phyloP scores from a whole-genome alignment of 495 filamentous ascomycete species.

The Neurospora discreta region DNA sequence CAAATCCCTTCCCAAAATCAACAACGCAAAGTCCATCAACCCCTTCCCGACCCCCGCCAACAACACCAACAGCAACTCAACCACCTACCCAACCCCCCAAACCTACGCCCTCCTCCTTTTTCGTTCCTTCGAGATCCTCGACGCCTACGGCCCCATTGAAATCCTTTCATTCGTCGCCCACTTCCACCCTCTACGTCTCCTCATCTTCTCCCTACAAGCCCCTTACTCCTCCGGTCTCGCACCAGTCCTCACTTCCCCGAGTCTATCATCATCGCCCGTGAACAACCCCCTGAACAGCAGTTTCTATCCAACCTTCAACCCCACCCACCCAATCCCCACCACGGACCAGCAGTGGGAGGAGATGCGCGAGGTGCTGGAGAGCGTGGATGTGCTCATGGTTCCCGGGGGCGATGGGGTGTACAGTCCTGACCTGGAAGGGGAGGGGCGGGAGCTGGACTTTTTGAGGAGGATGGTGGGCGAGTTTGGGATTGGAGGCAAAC shows the following conservation, averaged over 20 bases:
- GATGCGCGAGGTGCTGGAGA: slow-evolving; percentile 5
- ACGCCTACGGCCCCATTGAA: slow-evolving; percentile 47
- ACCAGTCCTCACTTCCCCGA: slow-evolving; percentile 30
- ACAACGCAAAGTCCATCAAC: neutral
- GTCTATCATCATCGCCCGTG: neutral
- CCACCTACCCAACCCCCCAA: neutral
- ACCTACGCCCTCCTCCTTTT: slow-evolving; percentile 17
- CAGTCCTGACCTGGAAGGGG: neutral
- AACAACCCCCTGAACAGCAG: slow-evolving; percentile 8
- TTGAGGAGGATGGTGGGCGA: slow-evolving; percentile 22
- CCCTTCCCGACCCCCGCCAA: neutral
- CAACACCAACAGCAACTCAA: neutral
- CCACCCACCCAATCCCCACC: slow-evolving; percentile 40
- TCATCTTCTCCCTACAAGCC: slow-evolving; percentile 24
- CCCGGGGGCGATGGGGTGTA: slow-evolving; percentile 36
- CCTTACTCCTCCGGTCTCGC: slow-evolving; percentile 18
- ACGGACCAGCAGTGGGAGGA: neutral
- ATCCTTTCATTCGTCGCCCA: slow-evolving; percentile 39
- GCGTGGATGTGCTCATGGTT: slow-evolving; percentile 45
- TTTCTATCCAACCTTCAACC: slow-evolving; percentile 29
- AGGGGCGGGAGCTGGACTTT: slow-evolving; percentile 12
- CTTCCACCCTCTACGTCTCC: slow-evolving; percentile 22
- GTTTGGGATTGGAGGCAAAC: neutral
- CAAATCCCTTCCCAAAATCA: neutral
- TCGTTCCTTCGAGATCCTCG: slow-evolving; percentile 22